Evolutionary conservation across 2,329 filamentous ascomycete species (phyloP).

Genomic region (Aspergillus sp.): DNA sequence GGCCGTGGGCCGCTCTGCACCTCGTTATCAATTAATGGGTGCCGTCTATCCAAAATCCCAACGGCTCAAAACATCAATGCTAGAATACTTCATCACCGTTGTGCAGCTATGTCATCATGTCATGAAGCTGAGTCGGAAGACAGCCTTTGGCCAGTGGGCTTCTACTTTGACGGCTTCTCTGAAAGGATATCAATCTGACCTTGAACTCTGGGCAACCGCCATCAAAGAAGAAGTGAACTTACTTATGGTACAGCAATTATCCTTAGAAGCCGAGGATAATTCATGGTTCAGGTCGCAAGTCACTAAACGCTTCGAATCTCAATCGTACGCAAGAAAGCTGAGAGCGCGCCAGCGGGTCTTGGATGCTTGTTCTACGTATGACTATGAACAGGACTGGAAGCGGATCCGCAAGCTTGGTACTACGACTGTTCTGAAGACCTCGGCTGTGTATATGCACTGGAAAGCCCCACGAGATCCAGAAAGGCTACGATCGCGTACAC

Average conservation of each 20-base stretch:
- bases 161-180: not conserved
- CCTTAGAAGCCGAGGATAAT: not conserved
- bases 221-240: slow-evolving; percentile 1
- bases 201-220: not conserved
- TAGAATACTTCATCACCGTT: not conserved
- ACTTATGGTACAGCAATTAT: not conserved
- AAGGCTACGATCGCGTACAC: too few species aligned
- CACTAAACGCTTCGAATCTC: not conserved
- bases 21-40: slow-evolving; percentile 1
- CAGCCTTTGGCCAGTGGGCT: not conserved
- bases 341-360: too few species aligned
- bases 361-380: too few species aligned
- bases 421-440: too few species aligned
- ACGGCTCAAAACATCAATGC: not conserved
- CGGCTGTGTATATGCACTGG: rapidly evolving
- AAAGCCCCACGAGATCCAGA: too few species aligned
- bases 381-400: too few species aligned
- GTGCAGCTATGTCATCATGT: slow-evolving; percentile 1
- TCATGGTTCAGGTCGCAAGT: not conserved
- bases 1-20: not conserved
- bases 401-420: too few species aligned
- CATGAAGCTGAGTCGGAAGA: not conserved
- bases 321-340: not conserved
- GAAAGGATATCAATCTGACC: not conserved
- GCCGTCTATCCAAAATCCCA: not conserved